A percentile compares a stretch with the other conserved stretches of the same genome.
phyloP scores from a whole-genome alignment of 106 monocot genomes.

The Agapanthus africanus region DNA sequence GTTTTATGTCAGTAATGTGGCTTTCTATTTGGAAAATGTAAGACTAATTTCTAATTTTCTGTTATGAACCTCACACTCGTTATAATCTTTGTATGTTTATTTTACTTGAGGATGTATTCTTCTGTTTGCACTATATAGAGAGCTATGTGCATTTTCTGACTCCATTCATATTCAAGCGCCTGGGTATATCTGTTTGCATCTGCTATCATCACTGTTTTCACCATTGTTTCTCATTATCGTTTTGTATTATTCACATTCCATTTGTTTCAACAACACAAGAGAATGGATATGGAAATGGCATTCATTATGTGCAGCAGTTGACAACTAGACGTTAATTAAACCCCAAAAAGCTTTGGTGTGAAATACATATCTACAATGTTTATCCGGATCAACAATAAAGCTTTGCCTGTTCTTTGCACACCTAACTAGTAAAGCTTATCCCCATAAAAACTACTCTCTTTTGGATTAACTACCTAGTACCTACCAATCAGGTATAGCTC shows the following conservation, averaged over 20 bases:
- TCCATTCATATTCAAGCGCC: too few species aligned
- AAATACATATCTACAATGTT: too few species aligned
- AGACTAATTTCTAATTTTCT: too few species aligned
- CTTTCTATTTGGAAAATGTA: too few species aligned
- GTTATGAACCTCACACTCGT: neutral
- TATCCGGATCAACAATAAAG: neutral
- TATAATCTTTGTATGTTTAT: neutral
- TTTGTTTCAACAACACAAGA: neutral
- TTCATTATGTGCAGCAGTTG: neutral
- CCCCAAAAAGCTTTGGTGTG: too few species aligned
- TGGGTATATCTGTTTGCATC: too few species aligned
- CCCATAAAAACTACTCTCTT: neutral
- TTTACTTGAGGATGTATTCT: too few species aligned
- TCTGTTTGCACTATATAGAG: too few species aligned
- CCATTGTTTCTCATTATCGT: too few species aligned
- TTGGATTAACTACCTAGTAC: neutral
- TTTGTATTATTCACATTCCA: neutral
- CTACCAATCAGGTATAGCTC: neutral
- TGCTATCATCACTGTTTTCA: too few species aligned
- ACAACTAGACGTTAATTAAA: too few species aligned
- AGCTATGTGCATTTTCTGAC: neutral
- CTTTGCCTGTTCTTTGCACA: neutral
- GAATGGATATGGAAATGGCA: neutral
- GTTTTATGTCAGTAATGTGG: too few species aligned
- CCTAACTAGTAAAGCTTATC: neutral